Percentiles rank a stretch among this genome's conserved stretches.
These are phyloP conservation scores for Globisporangium camurandrum DNA, from an alignment of 352 stramenopile genomes.

Conservation along the genomic window DNA sequence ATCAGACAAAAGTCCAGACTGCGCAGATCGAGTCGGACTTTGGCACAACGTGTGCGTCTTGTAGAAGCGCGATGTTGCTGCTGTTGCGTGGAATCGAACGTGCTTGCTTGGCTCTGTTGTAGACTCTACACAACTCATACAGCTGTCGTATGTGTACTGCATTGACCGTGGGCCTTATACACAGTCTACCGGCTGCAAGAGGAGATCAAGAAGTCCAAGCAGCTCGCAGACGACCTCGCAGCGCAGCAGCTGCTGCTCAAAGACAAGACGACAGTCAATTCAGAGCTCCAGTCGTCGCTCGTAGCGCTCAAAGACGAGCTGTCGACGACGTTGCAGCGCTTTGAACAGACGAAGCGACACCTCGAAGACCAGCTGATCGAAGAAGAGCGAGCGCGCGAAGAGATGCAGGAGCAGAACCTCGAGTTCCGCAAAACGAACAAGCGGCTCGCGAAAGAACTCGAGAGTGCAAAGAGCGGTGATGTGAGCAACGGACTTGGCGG, in stretches of 20 bases:
- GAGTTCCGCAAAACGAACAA: slow-evolving; percentile 73
- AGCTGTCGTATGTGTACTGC: slow-evolving; percentile 11
- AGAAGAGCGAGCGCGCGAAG: slow-evolving; percentile 58
- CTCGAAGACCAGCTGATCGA: slow-evolving; percentile 73
- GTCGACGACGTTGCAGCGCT: slow-evolving; percentile 38
- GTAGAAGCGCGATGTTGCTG: not conserved
- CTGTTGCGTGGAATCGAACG: not conserved
- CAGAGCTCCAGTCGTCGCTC: slow-evolving; percentile 51
- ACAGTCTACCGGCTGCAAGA: slow-evolving; percentile 49
- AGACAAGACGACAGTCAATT: slow-evolving; percentile 36
- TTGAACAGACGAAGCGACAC: slow-evolving; percentile 66
- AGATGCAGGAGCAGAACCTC: slow-evolving; percentile 68
- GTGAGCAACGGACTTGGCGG: not conserved
- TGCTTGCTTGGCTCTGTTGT: not conserved
- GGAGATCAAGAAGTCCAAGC: slow-evolving; percentile 51
- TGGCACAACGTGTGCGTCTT: slow-evolving; percentile 43
- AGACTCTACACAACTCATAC: not conserved
- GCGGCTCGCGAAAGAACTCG: slow-evolving; percentile 49
- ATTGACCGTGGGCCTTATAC: no score
- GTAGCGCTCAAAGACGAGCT: slow-evolving; percentile 59
- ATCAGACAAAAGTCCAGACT: slow-evolving; percentile 57
- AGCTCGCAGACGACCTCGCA: slow-evolving; percentile 36
- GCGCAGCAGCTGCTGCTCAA: slow-evolving; percentile 29
- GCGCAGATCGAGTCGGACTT: slow-evolving; percentile 69
- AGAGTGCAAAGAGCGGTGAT: slow-evolving; percentile 31